These are phyloP conservation scores for Dioscorea cayenensis DNA, from an alignment of 116 monocot species.

Conservation along the genomic window DNA sequence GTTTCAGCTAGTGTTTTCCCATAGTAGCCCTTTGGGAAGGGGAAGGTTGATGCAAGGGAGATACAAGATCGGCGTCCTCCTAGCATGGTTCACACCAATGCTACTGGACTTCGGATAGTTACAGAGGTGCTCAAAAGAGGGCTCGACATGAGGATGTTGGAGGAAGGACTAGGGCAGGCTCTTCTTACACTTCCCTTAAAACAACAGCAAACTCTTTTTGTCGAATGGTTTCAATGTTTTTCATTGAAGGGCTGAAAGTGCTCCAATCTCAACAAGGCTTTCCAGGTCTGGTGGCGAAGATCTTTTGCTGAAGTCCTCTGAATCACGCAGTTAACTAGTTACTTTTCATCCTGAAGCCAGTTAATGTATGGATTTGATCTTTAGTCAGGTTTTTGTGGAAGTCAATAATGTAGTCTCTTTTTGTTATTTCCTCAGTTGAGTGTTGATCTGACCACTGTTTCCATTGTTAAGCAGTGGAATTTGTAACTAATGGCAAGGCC, in stretches of 20 bases:
- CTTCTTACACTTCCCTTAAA: conserved; percentile 79
- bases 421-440: too few relatives aligned
- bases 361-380: background rate
- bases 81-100: conserved; percentile 72
- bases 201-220: conserved; percentile 70
- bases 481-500: too few relatives aligned
- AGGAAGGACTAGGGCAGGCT: conserved; percentile 74
- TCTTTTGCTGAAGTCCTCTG: conserved; percentile 45
- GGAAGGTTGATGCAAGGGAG: conserved; percentile 65
- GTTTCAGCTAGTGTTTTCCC: conserved; percentile 72
- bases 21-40: conserved; percentile 69
- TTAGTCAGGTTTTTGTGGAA: too few relatives aligned
- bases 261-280: conserved; percentile 76
- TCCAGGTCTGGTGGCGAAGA: conserved; percentile 97
- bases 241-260: conserved; percentile 55
- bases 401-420: too few relatives aligned
- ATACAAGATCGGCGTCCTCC: conserved; percentile 43
- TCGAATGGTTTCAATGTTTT: conserved; percentile 76
- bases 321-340: conserved; percentile 10
- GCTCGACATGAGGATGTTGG: conserved; percentile 64
- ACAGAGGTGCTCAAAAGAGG: conserved; percentile 76
- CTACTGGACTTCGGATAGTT: conserved; percentile 89
- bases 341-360: background rate
- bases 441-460: too few relatives aligned
- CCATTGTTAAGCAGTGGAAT: too few relatives aligned